Conservation (phyloP, 1,284 basidiomycete species). For the Psilocybe mexicana region DNA sequence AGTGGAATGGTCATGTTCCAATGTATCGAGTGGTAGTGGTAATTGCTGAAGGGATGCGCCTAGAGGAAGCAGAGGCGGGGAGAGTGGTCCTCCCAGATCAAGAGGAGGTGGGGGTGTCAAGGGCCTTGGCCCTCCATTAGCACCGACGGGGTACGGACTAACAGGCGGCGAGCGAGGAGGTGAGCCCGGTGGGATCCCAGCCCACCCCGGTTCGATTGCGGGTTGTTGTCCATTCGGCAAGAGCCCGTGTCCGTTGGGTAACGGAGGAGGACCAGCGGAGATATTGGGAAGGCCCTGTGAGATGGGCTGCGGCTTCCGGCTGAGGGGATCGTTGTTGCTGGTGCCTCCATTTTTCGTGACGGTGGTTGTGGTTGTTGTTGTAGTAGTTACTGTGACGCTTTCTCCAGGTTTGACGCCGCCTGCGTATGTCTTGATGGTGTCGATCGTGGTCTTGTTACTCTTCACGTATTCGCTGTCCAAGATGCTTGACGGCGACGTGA, state of each 20-base stretch:
- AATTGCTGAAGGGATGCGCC: slow-evolving; percentile 7
- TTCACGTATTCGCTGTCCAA: slow-evolving; percentile 15
- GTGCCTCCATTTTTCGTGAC: slow-evolving; percentile 16
- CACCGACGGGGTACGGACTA: neutral
- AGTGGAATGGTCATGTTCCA: slow-evolving; percentile 31
- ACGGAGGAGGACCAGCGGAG: slow-evolving; percentile 6
- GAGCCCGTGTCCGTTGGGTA: slow-evolving; percentile 5
- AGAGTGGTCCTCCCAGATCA: slow-evolving; percentile 8
- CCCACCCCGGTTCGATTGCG: slow-evolving; percentile 13
- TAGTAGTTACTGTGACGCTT: slow-evolving; percentile 22
- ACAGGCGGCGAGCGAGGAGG: slow-evolving; percentile 6
- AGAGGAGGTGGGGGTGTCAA: slow-evolving; percentile 13
- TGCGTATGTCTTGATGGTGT: slow-evolving; percentile 19
- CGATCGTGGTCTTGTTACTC: slow-evolving; percentile 15
- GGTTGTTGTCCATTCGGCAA: slow-evolving; percentile 1
- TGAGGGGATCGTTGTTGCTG: slow-evolving; percentile 10
- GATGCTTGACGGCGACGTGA: slow-evolving; percentile 7
- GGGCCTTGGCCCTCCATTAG: neutral
- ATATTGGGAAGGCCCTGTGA: slow-evolving; percentile 10
- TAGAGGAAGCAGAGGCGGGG: slow-evolving; percentile 4
- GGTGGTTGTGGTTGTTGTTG: slow-evolving; percentile 20
- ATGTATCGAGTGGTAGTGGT: slow-evolving; percentile 16
- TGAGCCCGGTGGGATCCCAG: slow-evolving; percentile 8
- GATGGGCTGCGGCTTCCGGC: neutral
- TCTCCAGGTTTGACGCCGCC: slow-evolving; percentile 20